Conservation (phyloP, 2,329 filamentous ascomycete species). For the Ambrosiella xylebori region DNA sequence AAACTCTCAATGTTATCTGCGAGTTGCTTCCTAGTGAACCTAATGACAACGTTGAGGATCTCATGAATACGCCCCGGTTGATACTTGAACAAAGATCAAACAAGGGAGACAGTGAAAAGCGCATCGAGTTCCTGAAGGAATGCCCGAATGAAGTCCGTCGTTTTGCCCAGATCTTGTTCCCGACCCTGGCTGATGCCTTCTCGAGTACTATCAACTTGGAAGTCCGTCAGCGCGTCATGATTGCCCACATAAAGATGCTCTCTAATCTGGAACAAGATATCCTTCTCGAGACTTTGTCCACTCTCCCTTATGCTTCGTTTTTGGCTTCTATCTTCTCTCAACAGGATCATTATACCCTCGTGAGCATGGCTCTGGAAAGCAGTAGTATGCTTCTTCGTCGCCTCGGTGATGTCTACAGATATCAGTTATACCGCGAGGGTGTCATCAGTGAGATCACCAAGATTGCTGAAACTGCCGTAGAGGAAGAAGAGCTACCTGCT, state of each 20-base stretch:
- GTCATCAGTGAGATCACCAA: constrained; percentile 84
- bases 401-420: constrained; percentile 74
- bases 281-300: constrained; percentile 65
- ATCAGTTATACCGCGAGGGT: constrained; percentile 93
- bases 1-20: constrained; percentile 94
- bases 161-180: constrained; percentile 83
- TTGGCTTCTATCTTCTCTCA: constrained; percentile 89
- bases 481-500: not conserved
- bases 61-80: constrained; percentile 12
- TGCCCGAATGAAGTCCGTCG: constrained; percentile 78
- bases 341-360: constrained; percentile 75
- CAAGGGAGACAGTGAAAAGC: constrained; percentile 47
- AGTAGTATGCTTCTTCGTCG: constrained; percentile 75
- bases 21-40: constrained; percentile 58
- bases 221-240: constrained; percentile 86
- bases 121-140: constrained; percentile 62
- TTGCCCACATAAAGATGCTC: constrained; percentile 94
- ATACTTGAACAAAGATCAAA: not conserved
- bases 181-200: constrained; percentile 88
- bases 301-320: constrained; percentile 90
- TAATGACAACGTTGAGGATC: constrained; percentile 19
- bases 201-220: constrained; percentile 93
- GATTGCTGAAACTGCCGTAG: constrained; percentile 33
- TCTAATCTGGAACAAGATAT: constrained; percentile 81
- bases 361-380: constrained; percentile 74